Base-by-base conservation (phyloP, 2,329 filamentous ascomycete genomes). In the Arthroderma sp. region DNA sequence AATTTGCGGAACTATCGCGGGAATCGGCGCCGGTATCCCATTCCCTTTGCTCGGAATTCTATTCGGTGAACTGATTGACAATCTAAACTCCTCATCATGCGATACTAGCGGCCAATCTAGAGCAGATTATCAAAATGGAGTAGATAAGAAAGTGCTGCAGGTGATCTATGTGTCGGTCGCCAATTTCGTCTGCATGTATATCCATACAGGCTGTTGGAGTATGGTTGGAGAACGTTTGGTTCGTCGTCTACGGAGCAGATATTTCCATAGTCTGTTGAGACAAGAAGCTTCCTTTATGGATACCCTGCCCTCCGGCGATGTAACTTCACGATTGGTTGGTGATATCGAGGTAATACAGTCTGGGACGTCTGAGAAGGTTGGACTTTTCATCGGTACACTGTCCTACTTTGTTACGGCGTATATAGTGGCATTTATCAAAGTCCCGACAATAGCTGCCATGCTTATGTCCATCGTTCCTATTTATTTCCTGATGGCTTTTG, bases 301-400 rank as follows among this genome's bases (percentile, higher is more conserved):
- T 53, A 70, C 69, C 9, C 66, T 79, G 6, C 72, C 75, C 39
- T 70, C 77, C 0, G 79, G 78, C 10, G 76, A 82, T 57, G 73
- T 83, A 8, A 71, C 75, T 1, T 74, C 76, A 6, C 69, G 80
- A 11, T 70, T 85, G 37, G 78, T 78, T 54, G 69, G 70, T 44
- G 80, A 84, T 53, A 79, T 83, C 31, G 73, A 79, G 47, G 73
- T 75, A 1, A 76, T 85, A 42, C 80, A 81, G 53, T 72, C 73
- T 0, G 81, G 81, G 9, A 82, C 80, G 0, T 79, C 76, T 1
- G 81, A 84, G 59, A 85, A 85, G 57, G 79, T 82, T 10, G 80
- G 80, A 42, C 74, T 82, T 31, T 72, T 74, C 50, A 67, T 84
- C 4, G 70, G 73, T 27, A 78, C 72, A 42, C 59, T 75, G 6